Percentiles rank a stretch among this genome's conserved stretches.
Evolutionary conservation across 495 filamentous ascomycete species (phyloP).

Genomic region (Jackrogersella multiformis): DNA sequence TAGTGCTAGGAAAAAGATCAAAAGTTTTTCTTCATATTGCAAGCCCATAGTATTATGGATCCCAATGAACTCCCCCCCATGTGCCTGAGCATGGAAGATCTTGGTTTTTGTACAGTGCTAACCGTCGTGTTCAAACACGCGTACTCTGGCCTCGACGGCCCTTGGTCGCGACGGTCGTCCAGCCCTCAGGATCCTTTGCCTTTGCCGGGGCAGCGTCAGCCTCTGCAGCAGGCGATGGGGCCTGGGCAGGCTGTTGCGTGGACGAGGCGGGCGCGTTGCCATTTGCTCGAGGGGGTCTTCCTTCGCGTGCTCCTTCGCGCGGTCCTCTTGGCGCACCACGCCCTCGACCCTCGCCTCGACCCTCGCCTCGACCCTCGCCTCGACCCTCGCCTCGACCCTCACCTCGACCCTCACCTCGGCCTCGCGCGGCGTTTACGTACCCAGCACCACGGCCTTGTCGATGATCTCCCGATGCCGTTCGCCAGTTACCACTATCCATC

Average conservation of each 20-base stretch:
- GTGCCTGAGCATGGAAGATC: constrained; percentile 38
- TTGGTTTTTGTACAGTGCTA: constrained; percentile 41
- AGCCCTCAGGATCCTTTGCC: constrained; percentile 72
- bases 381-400: constrained; percentile 44
- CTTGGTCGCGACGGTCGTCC: constrained; percentile 76
- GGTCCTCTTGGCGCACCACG: constrained; percentile 56
- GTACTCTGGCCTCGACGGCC: constrained; percentile 52
- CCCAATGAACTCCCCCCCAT: constrained; percentile 32
- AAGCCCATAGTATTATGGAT: constrained; percentile 35
- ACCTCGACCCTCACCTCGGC: constrained; percentile 46
- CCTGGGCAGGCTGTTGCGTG: constrained; percentile 44
- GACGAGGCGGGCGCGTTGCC: constrained; percentile 47
- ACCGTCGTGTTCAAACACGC: constrained; percentile 32
- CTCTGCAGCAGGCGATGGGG: constrained; percentile 40
- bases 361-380: constrained; percentile 46
- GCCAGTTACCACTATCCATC: constrained; percentile 62
- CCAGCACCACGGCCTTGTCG: constrained; percentile 53
- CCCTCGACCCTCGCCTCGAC: constrained; percentile 46
- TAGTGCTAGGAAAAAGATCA: constrained; percentile 16
- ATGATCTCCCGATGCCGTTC: constrained; percentile 54
- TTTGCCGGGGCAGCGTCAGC: constrained; percentile 31
- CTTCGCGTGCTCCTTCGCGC: constrained; percentile 51
- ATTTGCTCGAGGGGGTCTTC: constrained; percentile 57
- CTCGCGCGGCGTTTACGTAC: constrained; percentile 46
- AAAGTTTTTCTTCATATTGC: constrained; percentile 35